phyloP scores from a whole-genome alignment of 805 yeast genomes.

The Ogataea wickerhamii region DNA sequence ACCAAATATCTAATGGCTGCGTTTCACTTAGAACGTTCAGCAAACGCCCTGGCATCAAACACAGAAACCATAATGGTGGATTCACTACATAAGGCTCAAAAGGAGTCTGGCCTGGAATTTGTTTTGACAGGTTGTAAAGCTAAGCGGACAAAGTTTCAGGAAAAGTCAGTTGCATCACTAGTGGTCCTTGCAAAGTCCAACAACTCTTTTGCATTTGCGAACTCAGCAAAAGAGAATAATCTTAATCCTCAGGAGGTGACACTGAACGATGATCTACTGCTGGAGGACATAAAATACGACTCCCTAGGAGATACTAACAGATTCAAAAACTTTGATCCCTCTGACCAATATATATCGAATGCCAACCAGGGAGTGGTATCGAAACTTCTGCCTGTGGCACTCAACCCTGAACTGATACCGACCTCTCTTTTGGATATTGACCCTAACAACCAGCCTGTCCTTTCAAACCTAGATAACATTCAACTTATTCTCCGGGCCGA shows the following conservation, averaged over 20 bases:
- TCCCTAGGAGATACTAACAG: constrained; percentile 48
- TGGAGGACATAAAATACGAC: constrained; percentile 74
- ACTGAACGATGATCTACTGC: constrained; percentile 69
- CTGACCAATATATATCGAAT: constrained; percentile 1
- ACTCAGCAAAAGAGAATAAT: constrained; percentile 12
- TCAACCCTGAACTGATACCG: constrained; percentile 63
- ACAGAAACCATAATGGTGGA: constrained; percentile 61
- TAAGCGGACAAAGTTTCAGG: constrained; percentile 79
- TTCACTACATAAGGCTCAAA: constrained; percentile 51
- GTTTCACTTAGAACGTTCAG: constrained; percentile 64
- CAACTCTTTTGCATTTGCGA: constrained; percentile 19
- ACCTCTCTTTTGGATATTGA: constrained; percentile 49
- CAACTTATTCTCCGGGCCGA: constrained; percentile 69
- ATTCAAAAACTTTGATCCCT: constrained; percentile 17
- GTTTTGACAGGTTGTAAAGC: constrained; percentile 87
- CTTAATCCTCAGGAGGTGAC: constrained; percentile 53
- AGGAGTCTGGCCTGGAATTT: constrained; percentile 56
- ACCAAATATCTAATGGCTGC: constrained; percentile 39
- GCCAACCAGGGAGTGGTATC: constrained; percentile 25
- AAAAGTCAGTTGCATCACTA: constrained; percentile 64
- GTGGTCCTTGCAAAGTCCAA: constrained; percentile 67
- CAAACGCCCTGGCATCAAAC: constrained; percentile 57
- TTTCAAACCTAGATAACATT: constrained; percentile 67
- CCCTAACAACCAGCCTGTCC: constrained; percentile 77
- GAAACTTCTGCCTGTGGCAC: constrained; percentile 58